Evolutionary conservation across 2,329 filamentous ascomycete species (phyloP).

Genomic region (Didymella arachidicola): DNA sequence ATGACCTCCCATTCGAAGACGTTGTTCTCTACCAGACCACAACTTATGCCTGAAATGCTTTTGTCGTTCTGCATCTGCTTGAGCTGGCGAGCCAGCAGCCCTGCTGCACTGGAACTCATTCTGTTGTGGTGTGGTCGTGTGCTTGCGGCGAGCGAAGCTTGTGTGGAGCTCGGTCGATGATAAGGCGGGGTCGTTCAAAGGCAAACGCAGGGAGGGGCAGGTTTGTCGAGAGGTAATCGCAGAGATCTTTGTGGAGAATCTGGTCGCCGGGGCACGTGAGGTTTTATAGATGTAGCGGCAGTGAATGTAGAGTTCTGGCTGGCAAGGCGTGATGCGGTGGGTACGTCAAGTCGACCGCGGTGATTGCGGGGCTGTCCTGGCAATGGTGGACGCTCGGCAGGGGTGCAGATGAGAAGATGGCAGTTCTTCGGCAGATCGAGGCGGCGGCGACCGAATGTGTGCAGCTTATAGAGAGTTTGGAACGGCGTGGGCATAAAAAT

Average conservation of each 20-base stretch:
- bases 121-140: slow-evolving; percentile 21
- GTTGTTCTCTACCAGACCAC: slow-evolving; percentile 83
- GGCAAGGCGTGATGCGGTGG: slow-evolving; percentile 26
- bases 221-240: slow-evolving; percentile 2
- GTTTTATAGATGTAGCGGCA: background rate
- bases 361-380: slow-evolving; percentile 30
- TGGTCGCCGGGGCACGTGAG: slow-evolving; percentile 7
- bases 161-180: slow-evolving; percentile 12
- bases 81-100: slow-evolving; percentile 82
- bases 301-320: slow-evolving; percentile 14
- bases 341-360: slow-evolving; percentile 22
- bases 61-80: slow-evolving; percentile 93
- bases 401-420: slow-evolving; percentile 9
- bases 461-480: slow-evolving; percentile 24
- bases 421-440: slow-evolving; percentile 8
- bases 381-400: slow-evolving; percentile 16
- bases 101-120: slow-evolving; percentile 62
- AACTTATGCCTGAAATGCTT: slow-evolving; percentile 93
- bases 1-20: slow-evolving; percentile 99
- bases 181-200: slow-evolving; percentile 15
- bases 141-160: slow-evolving; percentile 10
- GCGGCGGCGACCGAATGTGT: slow-evolving; percentile 22
- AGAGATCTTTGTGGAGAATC: background rate
- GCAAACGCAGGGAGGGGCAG: slow-evolving; percentile 9
- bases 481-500: slow-evolving; percentile 21